Conservation (phyloP, 495 filamentous ascomycete species). For the Talaromyces adpressus region DNA sequence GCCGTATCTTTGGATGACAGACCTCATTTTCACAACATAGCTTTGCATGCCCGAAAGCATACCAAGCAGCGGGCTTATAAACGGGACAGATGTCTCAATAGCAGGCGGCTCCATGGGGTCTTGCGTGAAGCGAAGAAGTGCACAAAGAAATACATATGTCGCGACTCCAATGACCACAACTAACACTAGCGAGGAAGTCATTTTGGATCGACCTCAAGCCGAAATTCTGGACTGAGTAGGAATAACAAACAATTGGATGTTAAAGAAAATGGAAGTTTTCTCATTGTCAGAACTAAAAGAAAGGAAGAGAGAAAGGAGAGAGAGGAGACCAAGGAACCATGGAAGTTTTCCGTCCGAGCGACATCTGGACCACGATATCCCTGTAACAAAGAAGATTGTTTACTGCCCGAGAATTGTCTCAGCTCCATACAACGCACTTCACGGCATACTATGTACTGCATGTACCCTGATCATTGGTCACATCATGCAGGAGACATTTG, state of each 20-base stretch:
- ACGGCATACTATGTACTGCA: too few species aligned
- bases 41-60: slow-evolving; percentile 1
- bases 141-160: not conserved
- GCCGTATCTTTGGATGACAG: not conserved
- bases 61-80: not conserved
- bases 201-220: not conserved
- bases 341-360: too few species aligned
- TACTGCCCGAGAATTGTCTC: too few species aligned
- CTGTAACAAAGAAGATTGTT: too few species aligned
- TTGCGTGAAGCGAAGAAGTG: not conserved
- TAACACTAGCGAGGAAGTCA: not conserved
- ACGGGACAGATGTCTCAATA: not conserved
- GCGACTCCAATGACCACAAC: not conserved
- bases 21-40: not conserved
- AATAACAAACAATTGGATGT: too few species aligned
- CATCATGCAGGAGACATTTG: not conserved
- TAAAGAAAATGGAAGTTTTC: too few species aligned
- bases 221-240: too few species aligned
- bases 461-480: not conserved
- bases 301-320: too few species aligned
- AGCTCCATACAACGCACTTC: too few species aligned
- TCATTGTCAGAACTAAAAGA: too few species aligned
- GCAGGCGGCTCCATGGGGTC: not conserved
- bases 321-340: too few species aligned
- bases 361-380: too few species aligned